These are phyloP conservation scores for Backusella westeae DNA, from an alignment of 192 early-diverging fungal species.

Conservation along the genomic window DNA sequence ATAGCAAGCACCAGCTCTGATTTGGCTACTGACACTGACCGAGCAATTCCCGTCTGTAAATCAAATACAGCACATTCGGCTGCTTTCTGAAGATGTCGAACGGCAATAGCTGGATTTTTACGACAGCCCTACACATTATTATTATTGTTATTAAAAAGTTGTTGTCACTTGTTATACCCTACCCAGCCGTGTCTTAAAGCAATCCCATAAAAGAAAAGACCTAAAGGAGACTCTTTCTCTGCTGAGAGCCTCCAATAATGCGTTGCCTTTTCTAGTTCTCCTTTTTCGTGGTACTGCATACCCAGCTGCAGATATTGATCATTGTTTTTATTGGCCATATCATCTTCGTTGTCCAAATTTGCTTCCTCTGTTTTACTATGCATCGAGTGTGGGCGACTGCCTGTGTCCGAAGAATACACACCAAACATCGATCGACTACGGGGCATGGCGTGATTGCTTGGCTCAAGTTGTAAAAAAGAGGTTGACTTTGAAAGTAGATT, in stretches of 20 bases:
- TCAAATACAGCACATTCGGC: slow-evolving; percentile 64
- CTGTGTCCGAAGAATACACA: not conserved
- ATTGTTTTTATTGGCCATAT: not conserved
- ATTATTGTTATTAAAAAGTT: not conserved
- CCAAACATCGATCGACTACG: slow-evolving; percentile 14
- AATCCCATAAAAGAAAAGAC: slow-evolving; percentile 72
- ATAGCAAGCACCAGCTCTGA: slow-evolving; percentile 73
- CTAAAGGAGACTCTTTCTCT: slow-evolving; percentile 58
- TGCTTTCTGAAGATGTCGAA: slow-evolving; percentile 69
- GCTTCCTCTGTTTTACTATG: not conserved
- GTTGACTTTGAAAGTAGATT: slow-evolving; percentile 10
- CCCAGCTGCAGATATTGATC: slow-evolving; percentile 67
- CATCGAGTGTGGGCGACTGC: not conserved
- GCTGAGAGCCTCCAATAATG: slow-evolving; percentile 69
- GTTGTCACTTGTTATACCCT: not conserved
- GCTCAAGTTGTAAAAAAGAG: slow-evolving; percentile 5
- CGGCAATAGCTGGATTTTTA: slow-evolving; percentile 60
- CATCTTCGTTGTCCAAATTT: not conserved
- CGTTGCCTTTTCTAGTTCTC: slow-evolving; percentile 70
- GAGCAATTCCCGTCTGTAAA: slow-evolving; percentile 51
- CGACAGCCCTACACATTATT: slow-evolving; percentile 51
- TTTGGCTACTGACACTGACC: slow-evolving; percentile 49
- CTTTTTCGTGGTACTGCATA: slow-evolving; percentile 65
- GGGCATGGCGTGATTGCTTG: not conserved
- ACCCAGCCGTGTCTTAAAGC: slow-evolving; percentile 78